These are phyloP conservation scores for Cyathus striatus DNA, from an alignment of 768 basidiomycete species.

Conservation along the genomic window DNA sequence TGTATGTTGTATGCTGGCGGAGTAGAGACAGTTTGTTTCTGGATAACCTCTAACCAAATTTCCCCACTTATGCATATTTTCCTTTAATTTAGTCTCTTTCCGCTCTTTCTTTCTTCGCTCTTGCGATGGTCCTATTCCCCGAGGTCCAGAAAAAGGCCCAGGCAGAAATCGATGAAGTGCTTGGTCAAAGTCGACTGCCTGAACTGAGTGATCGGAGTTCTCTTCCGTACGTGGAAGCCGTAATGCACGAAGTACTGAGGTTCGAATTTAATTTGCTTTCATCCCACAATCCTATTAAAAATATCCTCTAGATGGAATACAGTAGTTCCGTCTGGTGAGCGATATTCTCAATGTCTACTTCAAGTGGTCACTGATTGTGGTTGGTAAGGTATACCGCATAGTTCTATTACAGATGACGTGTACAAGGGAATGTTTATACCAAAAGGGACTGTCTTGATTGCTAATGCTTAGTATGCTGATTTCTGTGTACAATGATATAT, in stretches of 20 bases:
- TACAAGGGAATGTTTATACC: too few relatives aligned
- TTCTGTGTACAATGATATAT: too few relatives aligned
- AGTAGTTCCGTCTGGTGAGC: too few relatives aligned
- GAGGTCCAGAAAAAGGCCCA: not conserved
- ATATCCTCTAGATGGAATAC: too few relatives aligned
- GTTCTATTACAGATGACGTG: too few relatives aligned
- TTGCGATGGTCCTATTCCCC: conserved; percentile 3
- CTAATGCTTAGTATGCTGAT: too few relatives aligned
- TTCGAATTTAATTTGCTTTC: too few relatives aligned
- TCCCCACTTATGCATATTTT: not conserved
- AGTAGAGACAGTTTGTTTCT: conserved; percentile 12
- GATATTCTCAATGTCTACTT: too few relatives aligned
- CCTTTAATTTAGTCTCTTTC: not conserved
- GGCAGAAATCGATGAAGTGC: not conserved
- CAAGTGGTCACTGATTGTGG: too few relatives aligned
- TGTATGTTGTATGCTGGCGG: conserved; percentile 9
- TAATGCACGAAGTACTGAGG: not conserved
- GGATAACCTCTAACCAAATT: not conserved
- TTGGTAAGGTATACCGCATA: too few relatives aligned
- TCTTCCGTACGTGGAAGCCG: not conserved
- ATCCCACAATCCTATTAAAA: too few relatives aligned
- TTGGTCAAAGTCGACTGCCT: not conserved
- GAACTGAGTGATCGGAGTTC: not conserved
- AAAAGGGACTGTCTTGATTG: too few relatives aligned
- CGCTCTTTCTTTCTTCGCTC: not conserved